These are phyloP conservation scores for Capillidium heterosporum DNA, from an alignment of 371 early-diverging fungal species.

Conservation along the genomic window DNA sequence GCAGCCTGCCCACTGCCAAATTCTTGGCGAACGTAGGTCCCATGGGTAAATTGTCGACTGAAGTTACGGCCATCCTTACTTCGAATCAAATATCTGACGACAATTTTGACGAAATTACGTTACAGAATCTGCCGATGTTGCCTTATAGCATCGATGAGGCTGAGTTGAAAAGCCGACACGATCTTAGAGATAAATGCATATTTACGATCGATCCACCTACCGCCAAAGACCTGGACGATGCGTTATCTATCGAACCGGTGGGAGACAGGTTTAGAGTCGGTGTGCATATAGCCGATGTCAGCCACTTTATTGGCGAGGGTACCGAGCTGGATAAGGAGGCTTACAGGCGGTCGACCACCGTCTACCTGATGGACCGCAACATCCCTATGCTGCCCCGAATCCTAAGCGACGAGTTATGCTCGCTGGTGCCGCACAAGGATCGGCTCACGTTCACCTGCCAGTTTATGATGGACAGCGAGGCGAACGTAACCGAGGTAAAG, in stretches of 20 bases:
- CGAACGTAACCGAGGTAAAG: constrained; percentile 49
- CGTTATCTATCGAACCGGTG: constrained; percentile 69
- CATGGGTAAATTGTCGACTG: constrained; percentile 40
- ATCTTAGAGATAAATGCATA: constrained; percentile 64
- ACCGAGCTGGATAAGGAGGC: constrained; percentile 82
- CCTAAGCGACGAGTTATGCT: constrained; percentile 84
- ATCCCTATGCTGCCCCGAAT: constrained; percentile 93
- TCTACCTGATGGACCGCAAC: constrained; percentile 87
- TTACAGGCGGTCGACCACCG: constrained; percentile 77
- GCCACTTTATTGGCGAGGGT: constrained; percentile 79
- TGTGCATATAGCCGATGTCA: constrained; percentile 97
- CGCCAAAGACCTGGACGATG: constrained; percentile 99
- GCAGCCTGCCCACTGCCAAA: constrained; percentile 51
- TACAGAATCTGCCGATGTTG: neutral
- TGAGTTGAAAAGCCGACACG: constrained; percentile 23
- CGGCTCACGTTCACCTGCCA: constrained; percentile 79
- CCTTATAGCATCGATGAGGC: neutral
- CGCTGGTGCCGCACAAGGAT: constrained; percentile 75
- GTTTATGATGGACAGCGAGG: constrained; percentile 57
- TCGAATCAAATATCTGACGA: constrained; percentile 38
- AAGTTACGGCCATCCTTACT: constrained; percentile 49
- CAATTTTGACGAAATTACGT: constrained; percentile 27
- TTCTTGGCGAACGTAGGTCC: constrained; percentile 40
- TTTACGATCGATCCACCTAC: constrained; percentile 98
- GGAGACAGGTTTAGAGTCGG: constrained; percentile 80